Base-by-base conservation (phyloP, 2,329 filamentous ascomycete genomes). In the Fusarium guadeloupense region DNA sequence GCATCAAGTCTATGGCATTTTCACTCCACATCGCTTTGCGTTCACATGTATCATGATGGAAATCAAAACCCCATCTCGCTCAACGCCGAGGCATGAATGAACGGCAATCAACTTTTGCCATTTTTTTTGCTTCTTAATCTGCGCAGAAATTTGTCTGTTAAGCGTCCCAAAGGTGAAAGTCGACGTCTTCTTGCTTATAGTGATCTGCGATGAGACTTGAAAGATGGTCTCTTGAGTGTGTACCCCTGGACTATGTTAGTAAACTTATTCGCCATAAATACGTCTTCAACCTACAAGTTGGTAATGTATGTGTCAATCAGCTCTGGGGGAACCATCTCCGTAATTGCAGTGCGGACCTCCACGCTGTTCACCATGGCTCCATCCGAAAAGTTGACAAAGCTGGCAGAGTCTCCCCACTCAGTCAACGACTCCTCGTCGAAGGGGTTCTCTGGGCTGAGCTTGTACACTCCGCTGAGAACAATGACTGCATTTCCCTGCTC, bases 401-500 rank as follows among this genome's bases (percentile, higher is more conserved):
- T 89, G 48, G 89, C 88, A 2, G 93, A 87, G 72, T 93, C 88
- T 14, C 92, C 94, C 78, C 92, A 92, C 77, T 97, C 94, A 54
- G 97, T 90, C 58, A 96, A 79, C 5, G 88, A 86, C 62, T 92
- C 89, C 47, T 90, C 88, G 69, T 95, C 88, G 69, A 93, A 93
- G 1, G 93, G 90, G 69, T 93, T 94, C 55, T 96, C 88, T 0
- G 95, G 93, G 67, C 92, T 96, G 50, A 99, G 85, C 77, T 96
- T 96, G 81, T 97, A 98, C 17, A 98, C 89, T 26, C 93, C 94
- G 46, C 90, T 91, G 37, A 99, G 85, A 4, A 96, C 92, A 20
- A 98, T 88, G 16, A 99, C 93, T 0, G 93, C 90, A 20, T 89
- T 92, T 64, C 89, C 87, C 69, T 93, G 89, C 64, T 90, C 88